Base-by-base conservation (phyloP, 371 early-diverging fungal genomes). In the Rhizopus microsporus region DNA sequence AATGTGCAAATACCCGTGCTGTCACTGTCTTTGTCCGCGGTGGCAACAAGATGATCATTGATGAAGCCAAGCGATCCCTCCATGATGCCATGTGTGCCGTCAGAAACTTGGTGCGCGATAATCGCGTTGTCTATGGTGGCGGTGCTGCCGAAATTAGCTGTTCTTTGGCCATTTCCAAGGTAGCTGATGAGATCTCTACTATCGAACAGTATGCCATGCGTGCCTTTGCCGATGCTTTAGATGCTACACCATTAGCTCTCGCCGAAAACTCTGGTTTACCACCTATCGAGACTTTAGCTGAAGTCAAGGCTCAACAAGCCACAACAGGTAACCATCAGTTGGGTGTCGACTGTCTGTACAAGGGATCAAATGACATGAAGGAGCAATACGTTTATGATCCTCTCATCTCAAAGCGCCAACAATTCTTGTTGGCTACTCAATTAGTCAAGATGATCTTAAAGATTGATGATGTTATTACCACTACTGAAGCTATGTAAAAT, bases 31-130 rank as follows among this genome's bases (percentile, higher is more conserved):
- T 99, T 74, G 93, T 99, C 32, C 89, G 99, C 60, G 99, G 99
- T 65, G 97, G 97, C 60, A 99, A 97, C 85, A 95, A 99, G 75
- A 97, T 98, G 96, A 96, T 99, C 56, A 96, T 99, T 64, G 99
- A 99, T 74, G 99, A 99, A 77, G 99, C 99, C 66, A 97, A 99
- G 84, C 90, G 99, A 54, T 94, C 96, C 54, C 85, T 99, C 39
- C 96, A 96, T 70, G 99, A 99, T 78, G 99, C 99, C 38, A 93
- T 99, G 65, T 99, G 99, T 72, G 99, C 97, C 51, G 99, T 99
- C 33, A 93, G 99, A 67, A 99, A 99, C 77, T 80, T 99, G 63
- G 87, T 99, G 40, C 84, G 88, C 51, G 95, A 98, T 75, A 95
- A 94, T 83, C 93, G 96, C 61, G 94, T 99, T 43, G 99, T 99